These are phyloP conservation scores for Carex sylvatica DNA, from an alignment of 202 grass and related monocot genomes.

Conservation along the genomic window DNA sequence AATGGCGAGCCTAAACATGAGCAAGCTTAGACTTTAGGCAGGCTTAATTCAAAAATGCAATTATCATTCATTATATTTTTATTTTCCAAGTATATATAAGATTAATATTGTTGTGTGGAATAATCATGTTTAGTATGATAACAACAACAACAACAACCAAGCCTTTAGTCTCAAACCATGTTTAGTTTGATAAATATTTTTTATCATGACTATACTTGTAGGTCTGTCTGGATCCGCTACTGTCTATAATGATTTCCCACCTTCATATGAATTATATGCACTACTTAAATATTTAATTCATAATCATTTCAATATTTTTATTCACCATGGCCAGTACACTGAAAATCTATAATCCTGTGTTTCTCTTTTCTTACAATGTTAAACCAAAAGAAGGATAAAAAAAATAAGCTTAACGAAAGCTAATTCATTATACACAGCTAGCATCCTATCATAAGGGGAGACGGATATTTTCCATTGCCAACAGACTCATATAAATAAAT, in stretches of 20 bases:
- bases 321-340: not conserved
- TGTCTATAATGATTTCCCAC: not conserved
- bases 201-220: too few species aligned
- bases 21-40: too few species aligned
- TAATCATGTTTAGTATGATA: too few species aligned
- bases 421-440: conserved; percentile 20
- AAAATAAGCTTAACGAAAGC: not conserved
- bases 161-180: too few species aligned
- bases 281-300: not conserved
- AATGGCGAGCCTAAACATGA: too few species aligned
- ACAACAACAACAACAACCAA: too few species aligned
- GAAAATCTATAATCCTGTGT: not conserved
- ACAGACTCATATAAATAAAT: conserved; percentile 21
- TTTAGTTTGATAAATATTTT: too few species aligned
- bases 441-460: not conserved
- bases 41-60: too few species aligned
- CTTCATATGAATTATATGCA: not conserved
- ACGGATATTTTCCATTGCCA: not conserved
- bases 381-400: not conserved
- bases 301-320: conserved; percentile 10
- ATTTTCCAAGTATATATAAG: too few species aligned
- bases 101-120: too few species aligned
- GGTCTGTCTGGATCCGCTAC: too few species aligned
- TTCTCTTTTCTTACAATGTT: not conserved
- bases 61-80: too few species aligned